Conservation (phyloP, 495 filamentous ascomycete species). For the Neurospora sp. region DNA sequence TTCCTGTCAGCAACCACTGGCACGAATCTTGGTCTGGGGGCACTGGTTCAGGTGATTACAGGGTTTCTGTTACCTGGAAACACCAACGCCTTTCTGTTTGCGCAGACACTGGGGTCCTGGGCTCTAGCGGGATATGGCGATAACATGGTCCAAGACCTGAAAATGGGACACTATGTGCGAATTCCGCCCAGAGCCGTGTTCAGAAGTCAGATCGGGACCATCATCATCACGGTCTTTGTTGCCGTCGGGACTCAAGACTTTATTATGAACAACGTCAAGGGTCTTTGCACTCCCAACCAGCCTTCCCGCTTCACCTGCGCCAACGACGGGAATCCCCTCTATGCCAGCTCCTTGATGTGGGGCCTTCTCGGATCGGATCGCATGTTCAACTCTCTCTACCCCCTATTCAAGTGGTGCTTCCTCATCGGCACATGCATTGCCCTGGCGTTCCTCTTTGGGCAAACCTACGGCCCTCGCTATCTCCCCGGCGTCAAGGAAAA, state of each 20-base stretch:
- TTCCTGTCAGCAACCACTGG: conserved; percentile 27
- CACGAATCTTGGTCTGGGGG: conserved; percentile 23
- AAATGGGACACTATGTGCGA: conserved; percentile 27
- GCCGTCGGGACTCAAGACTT: conserved; percentile 22
- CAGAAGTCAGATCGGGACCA: conserved; percentile 21
- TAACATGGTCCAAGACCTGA: conserved; percentile 31
- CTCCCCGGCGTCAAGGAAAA: conserved; percentile 20
- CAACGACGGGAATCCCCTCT: conserved; percentile 22
- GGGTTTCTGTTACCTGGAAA: conserved; percentile 25
- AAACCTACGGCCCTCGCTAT: conserved; percentile 21
- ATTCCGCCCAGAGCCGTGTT: conserved; percentile 24
- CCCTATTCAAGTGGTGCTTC: conserved; percentile 33
- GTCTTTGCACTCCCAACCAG: conserved; percentile 19
- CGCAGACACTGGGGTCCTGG: conserved; percentile 24
- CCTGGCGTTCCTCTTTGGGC: conserved; percentile 18
- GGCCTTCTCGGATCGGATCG: conserved; percentile 26
- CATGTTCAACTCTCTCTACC: conserved; percentile 28
- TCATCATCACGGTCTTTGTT: conserved; percentile 24
- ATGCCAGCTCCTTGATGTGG: conserved; percentile 24
- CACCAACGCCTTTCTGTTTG: conserved; percentile 24
- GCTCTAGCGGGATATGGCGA: conserved; percentile 23
- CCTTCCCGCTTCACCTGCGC: conserved; percentile 23
- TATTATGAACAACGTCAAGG: conserved; percentile 20
- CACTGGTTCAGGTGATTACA: conserved; percentile 24
- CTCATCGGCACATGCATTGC: conserved; percentile 26